Conservation (phyloP, 768 basidiomycete species). For the Lactarius hengduanensis region DNA sequence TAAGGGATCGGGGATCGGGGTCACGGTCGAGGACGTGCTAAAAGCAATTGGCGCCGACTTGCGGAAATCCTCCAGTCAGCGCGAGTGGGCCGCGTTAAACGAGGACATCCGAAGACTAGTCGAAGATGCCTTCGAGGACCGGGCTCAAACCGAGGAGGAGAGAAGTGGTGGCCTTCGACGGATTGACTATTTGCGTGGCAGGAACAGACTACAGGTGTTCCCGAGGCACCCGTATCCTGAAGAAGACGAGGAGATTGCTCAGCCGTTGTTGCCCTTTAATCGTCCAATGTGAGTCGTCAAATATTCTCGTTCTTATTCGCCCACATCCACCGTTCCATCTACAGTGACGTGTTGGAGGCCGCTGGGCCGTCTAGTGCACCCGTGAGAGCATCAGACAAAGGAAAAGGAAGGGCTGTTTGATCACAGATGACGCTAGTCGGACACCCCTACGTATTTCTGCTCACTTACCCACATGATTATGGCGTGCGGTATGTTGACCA, state of each 20-base stretch:
- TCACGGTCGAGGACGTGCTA: constrained; percentile 16
- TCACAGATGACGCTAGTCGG: background rate
- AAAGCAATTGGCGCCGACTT: constrained; percentile 5
- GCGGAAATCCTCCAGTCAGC: background rate
- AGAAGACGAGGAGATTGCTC: constrained; percentile 14
- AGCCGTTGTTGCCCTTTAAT: background rate
- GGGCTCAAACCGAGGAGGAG: background rate
- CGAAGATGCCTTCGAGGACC: background rate
- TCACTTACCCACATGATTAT: too few species aligned
- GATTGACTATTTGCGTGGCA: constrained; percentile 8
- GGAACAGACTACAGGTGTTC: constrained; percentile 19
- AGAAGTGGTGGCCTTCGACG: background rate
- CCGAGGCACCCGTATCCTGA: background rate
- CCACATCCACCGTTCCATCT: background rate
- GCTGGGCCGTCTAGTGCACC: constrained; percentile 9
- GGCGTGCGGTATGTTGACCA: too few species aligned
- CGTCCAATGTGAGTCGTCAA: constrained; percentile 16
- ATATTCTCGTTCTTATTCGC: background rate
- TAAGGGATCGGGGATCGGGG: background rate
- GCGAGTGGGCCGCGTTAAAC: background rate
- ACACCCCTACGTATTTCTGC: background rate
- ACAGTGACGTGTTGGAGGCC: constrained; percentile 2
- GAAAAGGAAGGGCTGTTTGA: constrained; percentile 15
- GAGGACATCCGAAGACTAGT: background rate
- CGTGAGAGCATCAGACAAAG: constrained; percentile 15